Conservation (phyloP, 225 moss, liverwort and hornwort genomes). For the Takakia lepidozioides region DNA sequence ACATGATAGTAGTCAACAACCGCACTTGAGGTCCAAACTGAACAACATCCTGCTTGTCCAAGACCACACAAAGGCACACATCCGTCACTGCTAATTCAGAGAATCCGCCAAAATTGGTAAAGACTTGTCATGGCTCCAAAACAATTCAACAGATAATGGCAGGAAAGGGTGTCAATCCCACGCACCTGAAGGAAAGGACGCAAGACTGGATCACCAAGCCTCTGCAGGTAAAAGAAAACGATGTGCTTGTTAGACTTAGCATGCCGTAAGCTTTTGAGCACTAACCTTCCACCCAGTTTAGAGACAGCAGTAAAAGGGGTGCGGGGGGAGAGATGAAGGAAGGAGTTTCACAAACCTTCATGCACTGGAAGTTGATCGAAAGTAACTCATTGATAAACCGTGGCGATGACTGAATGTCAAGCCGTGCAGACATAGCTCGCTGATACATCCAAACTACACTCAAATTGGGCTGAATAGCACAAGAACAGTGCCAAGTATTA, state of each 20-base stretch:
- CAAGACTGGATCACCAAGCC: constrained; percentile 81
- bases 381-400: constrained; percentile 88
- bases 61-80: too few species aligned
- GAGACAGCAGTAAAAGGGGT: too few species aligned
- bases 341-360: too few species aligned
- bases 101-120: too few species aligned
- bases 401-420: constrained; percentile 57
- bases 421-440: constrained; percentile 84
- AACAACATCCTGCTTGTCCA: constrained; percentile 72
- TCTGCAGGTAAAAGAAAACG: constrained; percentile 38
- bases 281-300: too few species aligned
- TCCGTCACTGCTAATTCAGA: too few species aligned
- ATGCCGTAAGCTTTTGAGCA: too few species aligned
- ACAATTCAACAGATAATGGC: too few species aligned
- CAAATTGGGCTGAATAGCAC: constrained; percentile 73
- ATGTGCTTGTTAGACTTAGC: too few species aligned
- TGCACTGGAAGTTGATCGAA: constrained; percentile 76
- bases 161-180: too few species aligned
- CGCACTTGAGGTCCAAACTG: constrained; percentile 81
- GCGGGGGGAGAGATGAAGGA: too few species aligned
- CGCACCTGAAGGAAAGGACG: constrained; percentile 80
- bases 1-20: constrained; percentile 61
- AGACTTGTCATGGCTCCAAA: too few species aligned
- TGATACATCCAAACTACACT: constrained; percentile 96
- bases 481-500: constrained; percentile 17